phyloP scores from a whole-genome alignment of 73 alveolate genomes.

The Blepharisma japonicum region DNA sequence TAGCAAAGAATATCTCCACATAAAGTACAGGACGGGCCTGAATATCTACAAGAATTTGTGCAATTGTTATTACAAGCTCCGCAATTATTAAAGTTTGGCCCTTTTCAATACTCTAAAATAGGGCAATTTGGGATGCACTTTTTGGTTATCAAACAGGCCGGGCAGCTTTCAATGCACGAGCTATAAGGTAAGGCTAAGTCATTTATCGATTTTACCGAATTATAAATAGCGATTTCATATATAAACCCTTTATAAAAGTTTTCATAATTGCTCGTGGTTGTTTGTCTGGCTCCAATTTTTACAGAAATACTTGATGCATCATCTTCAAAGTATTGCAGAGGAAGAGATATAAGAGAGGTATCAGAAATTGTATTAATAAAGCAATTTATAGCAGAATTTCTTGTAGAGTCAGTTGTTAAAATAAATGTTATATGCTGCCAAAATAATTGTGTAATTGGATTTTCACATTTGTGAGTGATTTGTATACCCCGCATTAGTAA shows the following conservation, averaged over 20 bases:
- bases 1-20: not conserved
- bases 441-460: not conserved
- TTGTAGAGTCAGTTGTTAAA: not conserved
- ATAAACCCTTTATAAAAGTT: not conserved
- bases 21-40: not conserved
- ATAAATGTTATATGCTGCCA: not conserved
- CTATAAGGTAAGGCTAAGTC: not conserved
- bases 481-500: too few species aligned
- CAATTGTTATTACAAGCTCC: not conserved
- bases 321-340: not conserved
- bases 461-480: too few species aligned
- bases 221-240: not conserved
- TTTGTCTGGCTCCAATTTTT: not conserved
- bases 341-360: not conserved
- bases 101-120: not conserved
- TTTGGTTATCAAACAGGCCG: not conserved
- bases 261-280: not conserved
- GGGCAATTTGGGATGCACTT: constrained; percentile 1
- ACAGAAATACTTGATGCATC: not conserved
- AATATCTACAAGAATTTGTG: not conserved
- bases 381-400: not conserved
- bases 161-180: not conserved
- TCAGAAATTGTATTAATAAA: not conserved
- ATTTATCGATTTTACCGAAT: not conserved
- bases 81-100: not conserved